Evolutionary conservation across 192 early-diverging fungal species (phyloP).

Genomic region (Thoreauomyces humboldtii): DNA sequence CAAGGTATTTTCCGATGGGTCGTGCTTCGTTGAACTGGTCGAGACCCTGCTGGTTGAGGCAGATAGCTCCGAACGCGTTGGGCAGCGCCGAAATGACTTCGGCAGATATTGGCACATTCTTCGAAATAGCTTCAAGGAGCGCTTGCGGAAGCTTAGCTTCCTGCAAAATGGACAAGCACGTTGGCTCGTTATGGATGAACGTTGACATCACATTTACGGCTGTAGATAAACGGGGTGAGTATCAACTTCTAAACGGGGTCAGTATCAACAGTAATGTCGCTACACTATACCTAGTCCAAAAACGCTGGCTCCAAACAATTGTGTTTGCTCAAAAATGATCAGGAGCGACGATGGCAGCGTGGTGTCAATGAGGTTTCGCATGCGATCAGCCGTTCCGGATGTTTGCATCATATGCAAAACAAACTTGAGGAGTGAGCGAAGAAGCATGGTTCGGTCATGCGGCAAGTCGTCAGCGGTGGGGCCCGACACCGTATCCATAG

Average conservation of each 20-base stretch:
- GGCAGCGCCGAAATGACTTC: slow-evolving; percentile 81
- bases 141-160: slow-evolving; percentile 84
- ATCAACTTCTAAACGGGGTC: background rate
- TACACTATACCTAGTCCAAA: slow-evolving; percentile 70
- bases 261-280: no score
- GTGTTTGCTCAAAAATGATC: slow-evolving; percentile 68
- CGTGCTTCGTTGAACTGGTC: slow-evolving; percentile 74
- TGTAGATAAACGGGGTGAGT: slow-evolving; percentile 5
- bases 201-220: slow-evolving; percentile 92
- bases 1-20: slow-evolving; percentile 72
- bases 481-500: background rate
- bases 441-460: slow-evolving; percentile 69
- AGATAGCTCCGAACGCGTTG: slow-evolving; percentile 93
- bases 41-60: slow-evolving; percentile 83
- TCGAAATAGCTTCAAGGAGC: slow-evolving; percentile 68
- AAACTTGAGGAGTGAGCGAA: slow-evolving; percentile 90
- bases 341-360: slow-evolving; percentile 73
- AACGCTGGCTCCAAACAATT: slow-evolving; percentile 76
- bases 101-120: slow-evolving; percentile 72
- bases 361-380: slow-evolving; percentile 94
- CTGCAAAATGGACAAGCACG: slow-evolving; percentile 89
- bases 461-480: slow-evolving; percentile 54
- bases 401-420: slow-evolving; percentile 92
- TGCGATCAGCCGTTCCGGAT: slow-evolving; percentile 81
- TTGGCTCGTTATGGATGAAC: slow-evolving; percentile 98